These are phyloP conservation scores for Eimeria necatrix DNA, from an alignment of 169 alveolate species.

Conservation along the genomic window DNA sequence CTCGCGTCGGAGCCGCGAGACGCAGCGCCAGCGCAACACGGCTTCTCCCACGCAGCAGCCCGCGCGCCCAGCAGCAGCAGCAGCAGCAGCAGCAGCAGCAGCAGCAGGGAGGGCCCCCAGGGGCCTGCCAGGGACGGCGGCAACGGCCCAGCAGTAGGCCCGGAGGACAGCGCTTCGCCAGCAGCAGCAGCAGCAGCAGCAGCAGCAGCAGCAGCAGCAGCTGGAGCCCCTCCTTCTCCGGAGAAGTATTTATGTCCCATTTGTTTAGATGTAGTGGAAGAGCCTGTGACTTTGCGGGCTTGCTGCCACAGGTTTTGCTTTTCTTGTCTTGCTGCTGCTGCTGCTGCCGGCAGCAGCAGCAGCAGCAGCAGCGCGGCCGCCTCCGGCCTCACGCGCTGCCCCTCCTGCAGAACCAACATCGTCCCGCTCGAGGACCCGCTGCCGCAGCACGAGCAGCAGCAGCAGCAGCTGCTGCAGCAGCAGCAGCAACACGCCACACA, in stretches of 20 bases:
- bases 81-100: slow-evolving; percentile 9
- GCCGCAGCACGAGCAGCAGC: not conserved
- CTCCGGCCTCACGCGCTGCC: not conserved
- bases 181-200: slow-evolving; percentile 29
- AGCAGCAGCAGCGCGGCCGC: not conserved
- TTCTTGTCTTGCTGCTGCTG: not conserved
- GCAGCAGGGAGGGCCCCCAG: not conserved
- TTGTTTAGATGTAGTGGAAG: no score
- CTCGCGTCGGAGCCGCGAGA: no score
- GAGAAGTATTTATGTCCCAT: not conserved
- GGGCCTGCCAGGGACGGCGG: not conserved
- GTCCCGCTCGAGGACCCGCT: not conserved
- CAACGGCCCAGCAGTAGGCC: not conserved
- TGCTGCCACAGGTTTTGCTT: slow-evolving; percentile 10
- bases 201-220: slow-evolving; percentile 7
- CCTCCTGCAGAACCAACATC: not conserved
- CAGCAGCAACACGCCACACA: not conserved
- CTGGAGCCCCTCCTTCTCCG: slow-evolving; percentile 15
- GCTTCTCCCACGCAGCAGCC: not conserved
- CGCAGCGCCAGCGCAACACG: not conserved
- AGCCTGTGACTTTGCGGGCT: not conserved
- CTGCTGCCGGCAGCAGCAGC: not conserved
- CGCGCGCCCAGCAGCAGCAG: not conserved
- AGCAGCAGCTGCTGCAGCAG: not conserved
- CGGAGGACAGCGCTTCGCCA: not conserved